Conservation (phyloP, 2,329 filamentous ascomycete genomes). For the Neonectria hederae region DNA sequence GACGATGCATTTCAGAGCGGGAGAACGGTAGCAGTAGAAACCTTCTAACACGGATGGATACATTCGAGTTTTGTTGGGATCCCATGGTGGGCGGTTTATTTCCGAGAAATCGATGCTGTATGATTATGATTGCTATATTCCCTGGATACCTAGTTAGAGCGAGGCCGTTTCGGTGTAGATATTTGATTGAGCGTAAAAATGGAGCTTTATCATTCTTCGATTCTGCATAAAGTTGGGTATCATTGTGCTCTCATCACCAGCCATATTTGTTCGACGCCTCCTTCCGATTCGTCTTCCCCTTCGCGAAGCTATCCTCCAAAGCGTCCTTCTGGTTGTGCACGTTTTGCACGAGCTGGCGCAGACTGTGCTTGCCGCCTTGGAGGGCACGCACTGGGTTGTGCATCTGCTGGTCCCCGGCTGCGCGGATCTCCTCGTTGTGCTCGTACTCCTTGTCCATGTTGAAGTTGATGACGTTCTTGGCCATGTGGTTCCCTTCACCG, state of each 20-base stretch:
- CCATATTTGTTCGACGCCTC: slow-evolving; percentile 87
- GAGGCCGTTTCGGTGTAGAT: slow-evolving; percentile 17
- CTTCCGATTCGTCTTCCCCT: slow-evolving; percentile 79
- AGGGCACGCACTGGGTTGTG: slow-evolving; percentile 89
- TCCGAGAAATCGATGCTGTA: not conserved
- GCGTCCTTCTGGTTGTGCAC: slow-evolving; percentile 86
- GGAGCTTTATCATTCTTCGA: slow-evolving; percentile 19
- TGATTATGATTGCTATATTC: slow-evolving; percentile 17
- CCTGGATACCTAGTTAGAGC: slow-evolving; percentile 8
- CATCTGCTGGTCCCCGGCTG: slow-evolving; percentile 73
- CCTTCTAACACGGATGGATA: slow-evolving; percentile 22
- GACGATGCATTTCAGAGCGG: slow-evolving; percentile 55
- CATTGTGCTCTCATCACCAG: slow-evolving; percentile 61
- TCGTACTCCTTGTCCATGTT: slow-evolving; percentile 89
- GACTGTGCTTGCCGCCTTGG: slow-evolving; percentile 83
- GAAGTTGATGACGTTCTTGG: slow-evolving; percentile 80
- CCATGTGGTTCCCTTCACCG: slow-evolving; percentile 49
- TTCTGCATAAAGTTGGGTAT: slow-evolving; percentile 35
- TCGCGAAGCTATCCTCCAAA: slow-evolving; percentile 90
- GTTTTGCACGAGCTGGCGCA: slow-evolving; percentile 87
- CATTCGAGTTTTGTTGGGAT: not conserved
- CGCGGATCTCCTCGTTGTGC: slow-evolving; percentile 81
- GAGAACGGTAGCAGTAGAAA: slow-evolving; percentile 60
- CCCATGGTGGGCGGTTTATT: not conserved
- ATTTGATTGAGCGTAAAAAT: slow-evolving; percentile 17